A percentile compares a stretch with the other conserved stretches of the same genome.
These are phyloP conservation scores for Gymnopilus junonius DNA, from an alignment of 768 basidiomycete genomes.

Conservation along the genomic window DNA sequence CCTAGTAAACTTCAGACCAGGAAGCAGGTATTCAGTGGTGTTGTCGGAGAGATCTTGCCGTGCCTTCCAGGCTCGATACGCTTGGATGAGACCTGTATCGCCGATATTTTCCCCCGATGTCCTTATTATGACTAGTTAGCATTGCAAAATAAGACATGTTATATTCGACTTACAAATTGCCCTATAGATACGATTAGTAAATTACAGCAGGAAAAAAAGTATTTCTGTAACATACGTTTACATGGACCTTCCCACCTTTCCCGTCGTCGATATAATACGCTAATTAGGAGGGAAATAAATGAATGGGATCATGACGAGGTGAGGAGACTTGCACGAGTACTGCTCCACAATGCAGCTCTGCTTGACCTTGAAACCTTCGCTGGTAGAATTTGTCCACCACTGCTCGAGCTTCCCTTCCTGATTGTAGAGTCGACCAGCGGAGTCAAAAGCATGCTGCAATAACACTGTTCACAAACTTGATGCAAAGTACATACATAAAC, in stretches of 20 bases:
- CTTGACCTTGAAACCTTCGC: conserved; percentile 78
- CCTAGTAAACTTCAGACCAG: conserved; percentile 81
- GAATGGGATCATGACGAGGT: background rate
- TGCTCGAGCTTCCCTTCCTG: conserved; percentile 84
- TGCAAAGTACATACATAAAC: background rate
- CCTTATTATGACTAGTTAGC: conserved; percentile 37
- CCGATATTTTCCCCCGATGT: conserved; percentile 94
- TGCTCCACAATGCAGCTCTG: conserved; percentile 92
- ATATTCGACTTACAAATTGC: conserved; percentile 62
- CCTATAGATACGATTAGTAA: conserved; percentile 43
- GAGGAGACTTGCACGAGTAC: conserved; percentile 65
- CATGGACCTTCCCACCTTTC: conserved; percentile 79
- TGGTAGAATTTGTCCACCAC: conserved; percentile 94
- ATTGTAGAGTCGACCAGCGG: conserved; percentile 88
- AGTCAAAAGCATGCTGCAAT: conserved; percentile 85
- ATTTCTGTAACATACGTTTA: conserved; percentile 82
- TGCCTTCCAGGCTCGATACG: conserved; percentile 90
- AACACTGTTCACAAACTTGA: background rate
- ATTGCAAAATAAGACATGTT: background rate
- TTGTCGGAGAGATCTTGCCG: conserved; percentile 65
- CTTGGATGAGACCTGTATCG: conserved; percentile 82
- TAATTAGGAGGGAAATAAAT: conserved; percentile 25
- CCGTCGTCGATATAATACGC: conserved; percentile 86
- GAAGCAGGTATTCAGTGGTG: conserved; percentile 75
- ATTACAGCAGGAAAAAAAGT: background rate